Base-by-base conservation (phyloP, 2,329 filamentous ascomycete genomes). In the Fusarium caatingaense region DNA sequence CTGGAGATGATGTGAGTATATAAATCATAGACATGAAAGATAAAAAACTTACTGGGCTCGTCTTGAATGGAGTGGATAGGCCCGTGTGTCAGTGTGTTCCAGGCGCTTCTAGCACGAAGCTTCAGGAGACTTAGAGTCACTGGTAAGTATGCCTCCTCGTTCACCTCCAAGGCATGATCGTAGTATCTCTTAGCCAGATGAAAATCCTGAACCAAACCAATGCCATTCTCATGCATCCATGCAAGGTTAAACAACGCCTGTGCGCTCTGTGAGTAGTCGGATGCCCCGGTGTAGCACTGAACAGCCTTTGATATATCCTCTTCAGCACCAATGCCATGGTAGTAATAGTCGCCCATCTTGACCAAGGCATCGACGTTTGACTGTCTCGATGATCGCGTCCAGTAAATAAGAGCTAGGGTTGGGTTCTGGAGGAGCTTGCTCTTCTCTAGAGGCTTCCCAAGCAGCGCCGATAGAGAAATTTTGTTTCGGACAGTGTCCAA, bases 141-240 rank as follows among this genome's bases (percentile, higher is more conserved):
- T 0, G 96, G 96, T 1, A 98, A 85, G 77, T 98, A 98, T 0
- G 96, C 94, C 80, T 99, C 97, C 50, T 91, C 87, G 74, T 97
- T 99, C 1, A 95, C 94, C 76, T 94, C 93, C 30, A 98, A 83
- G 2, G 96, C 95, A 65, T 96, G 87, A 75, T 99, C 96, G 77
- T 99, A 99, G 80, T 94, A 97, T 56, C 96, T 87, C 81, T 99
- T 99, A 4, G 97, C 96, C 60, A 99, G 89, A 77, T 99, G 96
- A 78, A 97, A 99, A 77, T 99, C 96, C 78, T 99, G 96, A 57
- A 92, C 91, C 21, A 98, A 88, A 3, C 94, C 93, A 51, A 98
- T 86, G 10, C 96, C 96, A 76, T 98, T 98, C 81, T 99, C 96
- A 76, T 99, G 94, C 95, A 99, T 98, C 96, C 96, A 99, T 8